Evolutionary conservation across 2,329 filamentous ascomycete genomes (phyloP).

Genomic region (Aspergillus pseudoterreus): DNA sequence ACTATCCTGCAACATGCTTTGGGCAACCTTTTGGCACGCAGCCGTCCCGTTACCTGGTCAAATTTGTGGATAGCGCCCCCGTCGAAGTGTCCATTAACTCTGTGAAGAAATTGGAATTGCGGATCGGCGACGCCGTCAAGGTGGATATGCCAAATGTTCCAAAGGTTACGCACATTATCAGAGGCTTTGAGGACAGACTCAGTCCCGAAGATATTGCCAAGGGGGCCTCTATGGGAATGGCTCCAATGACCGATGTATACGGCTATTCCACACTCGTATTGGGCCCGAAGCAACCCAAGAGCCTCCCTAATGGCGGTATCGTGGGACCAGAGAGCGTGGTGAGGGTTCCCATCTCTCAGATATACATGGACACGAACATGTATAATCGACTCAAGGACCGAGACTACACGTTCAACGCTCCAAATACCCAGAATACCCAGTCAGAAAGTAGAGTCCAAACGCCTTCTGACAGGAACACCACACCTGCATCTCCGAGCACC

Average conservation of each 20-base stretch:
- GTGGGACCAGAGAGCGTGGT: conserved; percentile 29
- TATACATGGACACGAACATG: conserved; percentile 46
- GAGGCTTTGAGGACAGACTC: conserved; percentile 38
- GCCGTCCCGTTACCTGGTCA: conserved; percentile 42
- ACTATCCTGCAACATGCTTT: conserved; percentile 59
- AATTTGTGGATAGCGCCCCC: conserved; percentile 43
- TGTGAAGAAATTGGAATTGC: conserved; percentile 44
- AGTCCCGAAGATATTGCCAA: conserved; percentile 24
- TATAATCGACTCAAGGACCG: conserved; percentile 46
- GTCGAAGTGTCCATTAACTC: conserved; percentile 38
- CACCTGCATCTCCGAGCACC: conserved; percentile 47
- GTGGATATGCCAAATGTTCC: conserved; percentile 42
- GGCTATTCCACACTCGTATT: conserved; percentile 42
- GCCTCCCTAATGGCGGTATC: conserved; percentile 32
- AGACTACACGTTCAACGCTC: conserved; percentile 28
- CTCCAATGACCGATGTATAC: conserved; percentile 40
- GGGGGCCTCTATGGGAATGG: conserved; percentile 18
- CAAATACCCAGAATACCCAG: conserved; percentile 9
- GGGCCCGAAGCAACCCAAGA: conserved; percentile 41
- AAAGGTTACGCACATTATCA: conserved; percentile 42
- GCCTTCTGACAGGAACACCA: conserved; percentile 36
- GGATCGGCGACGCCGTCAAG: conserved; percentile 45
- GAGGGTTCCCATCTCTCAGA: conserved; percentile 40
- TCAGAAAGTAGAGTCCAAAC: conserved; percentile 29
- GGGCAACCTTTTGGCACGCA: conserved; percentile 39